phyloP scores from a whole-genome alignment of 495 filamentous ascomycete genomes.

The Penicillium lividum region DNA sequence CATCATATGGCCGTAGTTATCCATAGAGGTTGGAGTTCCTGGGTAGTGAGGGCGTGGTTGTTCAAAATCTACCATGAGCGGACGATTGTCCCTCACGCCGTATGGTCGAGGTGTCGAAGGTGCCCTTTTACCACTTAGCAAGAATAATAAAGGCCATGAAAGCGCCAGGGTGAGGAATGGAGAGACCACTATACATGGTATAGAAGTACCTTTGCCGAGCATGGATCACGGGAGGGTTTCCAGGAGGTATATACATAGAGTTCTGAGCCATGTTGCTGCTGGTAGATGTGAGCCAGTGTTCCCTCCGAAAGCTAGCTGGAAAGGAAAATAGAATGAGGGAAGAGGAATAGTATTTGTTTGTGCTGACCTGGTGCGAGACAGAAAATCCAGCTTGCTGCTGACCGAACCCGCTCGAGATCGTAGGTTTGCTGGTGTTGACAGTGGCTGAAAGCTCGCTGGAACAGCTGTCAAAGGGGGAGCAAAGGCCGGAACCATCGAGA shows the following conservation, averaged over 20 bases:
- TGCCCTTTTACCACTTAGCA: constrained; percentile 38
- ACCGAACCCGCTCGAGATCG: constrained; percentile 36
- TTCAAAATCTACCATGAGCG: constrained; percentile 34
- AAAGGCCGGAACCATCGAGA: constrained; percentile 41
- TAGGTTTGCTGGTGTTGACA: constrained; percentile 35
- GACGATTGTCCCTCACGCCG: constrained; percentile 33
- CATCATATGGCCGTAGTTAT: constrained; percentile 25
- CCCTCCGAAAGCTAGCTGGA: constrained; percentile 2
- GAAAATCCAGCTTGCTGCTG: constrained; percentile 38
- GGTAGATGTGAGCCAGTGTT: constrained; percentile 32
- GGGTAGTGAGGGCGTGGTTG: constrained; percentile 32
- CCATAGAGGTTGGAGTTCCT: constrained; percentile 29
- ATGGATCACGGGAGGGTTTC: constrained; percentile 38
- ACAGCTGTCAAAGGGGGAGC: constrained; percentile 34
- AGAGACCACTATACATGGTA: constrained; percentile 18
- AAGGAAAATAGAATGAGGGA: constrained; percentile 5
- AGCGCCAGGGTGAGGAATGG: constrained; percentile 13
- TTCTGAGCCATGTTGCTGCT: constrained; percentile 39
- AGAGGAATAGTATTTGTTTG: constrained; percentile 18
- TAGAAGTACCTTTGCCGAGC: constrained; percentile 45
- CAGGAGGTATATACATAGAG: constrained; percentile 34
- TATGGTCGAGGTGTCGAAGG: constrained; percentile 34
- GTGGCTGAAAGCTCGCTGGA: constrained; percentile 36
- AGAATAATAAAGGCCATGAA: constrained; percentile 12
- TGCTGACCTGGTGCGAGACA: constrained; percentile 49